A percentile compares a stretch with the other conserved stretches of the same genome.
Evolutionary conservation across 78 protist species (phyloP).

Genomic region (Thecamonas trahens): DNA sequence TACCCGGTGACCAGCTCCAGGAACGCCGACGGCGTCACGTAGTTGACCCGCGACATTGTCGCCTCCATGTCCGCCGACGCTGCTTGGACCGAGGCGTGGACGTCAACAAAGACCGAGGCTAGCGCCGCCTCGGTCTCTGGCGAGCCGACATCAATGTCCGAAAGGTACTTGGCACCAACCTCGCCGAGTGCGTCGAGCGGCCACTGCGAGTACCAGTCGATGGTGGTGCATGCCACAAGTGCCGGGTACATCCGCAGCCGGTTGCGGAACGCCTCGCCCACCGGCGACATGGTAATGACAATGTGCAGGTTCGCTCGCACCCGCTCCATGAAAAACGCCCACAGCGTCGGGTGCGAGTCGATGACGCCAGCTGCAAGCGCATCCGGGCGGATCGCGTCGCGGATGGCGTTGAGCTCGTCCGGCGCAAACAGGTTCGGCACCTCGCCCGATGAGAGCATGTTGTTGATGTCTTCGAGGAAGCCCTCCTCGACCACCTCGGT

Average conservation of each 20-base stretch:
- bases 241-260: slow-evolving; percentile 63
- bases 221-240: slow-evolving; percentile 58
- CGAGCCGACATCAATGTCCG: slow-evolving; percentile 29
- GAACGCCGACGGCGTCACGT: slow-evolving; percentile 62
- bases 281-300: slow-evolving; percentile 54
- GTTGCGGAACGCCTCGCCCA: slow-evolving; percentile 48
- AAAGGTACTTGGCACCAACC: slow-evolving; percentile 51
- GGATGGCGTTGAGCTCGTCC: slow-evolving; percentile 44
- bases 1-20: slow-evolving; percentile 48
- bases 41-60: slow-evolving; percentile 40
- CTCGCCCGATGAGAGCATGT: slow-evolving; percentile 67
- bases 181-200: slow-evolving; percentile 83
- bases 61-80: slow-evolving; percentile 17
- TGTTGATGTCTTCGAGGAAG: slow-evolving; percentile 84
- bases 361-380: slow-evolving; percentile 1
- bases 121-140: slow-evolving; percentile 8
- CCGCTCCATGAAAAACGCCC: slow-evolving; percentile 53
- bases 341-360: slow-evolving; percentile 37
- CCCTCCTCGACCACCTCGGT: slow-evolving; percentile 67
- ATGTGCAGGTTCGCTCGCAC: slow-evolving; percentile 45
- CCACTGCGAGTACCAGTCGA: slow-evolving; percentile 90
- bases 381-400: slow-evolving; percentile 18
- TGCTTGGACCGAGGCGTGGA: slow-evolving; percentile 21
- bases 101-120: slow-evolving; percentile 18
- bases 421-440: slow-evolving; percentile 64